Evolutionary conservation across 169 alveolate genomes (phyloP), one percentile per base, ranked within the genome.

Genomic region (Babesia caballi): DNA sequence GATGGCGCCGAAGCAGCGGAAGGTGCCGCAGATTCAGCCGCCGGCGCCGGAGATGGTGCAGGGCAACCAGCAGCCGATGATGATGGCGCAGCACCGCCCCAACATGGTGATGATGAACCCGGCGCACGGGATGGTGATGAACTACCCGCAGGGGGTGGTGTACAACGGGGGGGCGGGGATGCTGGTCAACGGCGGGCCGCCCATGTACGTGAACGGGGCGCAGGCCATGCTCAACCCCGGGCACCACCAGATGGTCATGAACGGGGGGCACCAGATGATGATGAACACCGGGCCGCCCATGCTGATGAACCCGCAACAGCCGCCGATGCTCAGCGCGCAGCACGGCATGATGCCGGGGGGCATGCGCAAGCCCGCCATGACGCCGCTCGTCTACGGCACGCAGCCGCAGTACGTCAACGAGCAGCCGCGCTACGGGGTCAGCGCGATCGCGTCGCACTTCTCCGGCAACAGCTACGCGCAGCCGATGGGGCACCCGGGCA

Each of bases 341-440:
- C 32, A 15, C 19, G 11, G 21, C 15, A 57, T 57, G 51, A 14
- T 38, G 30, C 67, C 67, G 27, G 30, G 32, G 5, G 67, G 33
- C 11, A 38, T 57, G 67, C 51, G 23, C 15, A 61, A 46, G 44
- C 82, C 86, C 8, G 25, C 40, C 32, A 32, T 75, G 57, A 30
- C 42, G 21, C 68, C 78, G n/a, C 38, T 77, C 25, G 42, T 67
- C 8, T 77, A 77, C 60, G 82, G 82, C 12, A 35, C 53, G 38
- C 82, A 60, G 30, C 30, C 36, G 32, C 40, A 42, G 25, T 42
- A 49, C 28, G 35, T 54, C 52, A 65, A 53, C 44, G 86, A 77
- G 1, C 51, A 21, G 33, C 73, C 86, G 47, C 60, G 65, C 47
- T 77, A 66, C 57, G 86, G 81, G 23, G 61, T 77, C 0, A 56